Base-by-base conservation (phyloP, 192 early-diverging fungal genomes). In the Coemansia sp. region DNA sequence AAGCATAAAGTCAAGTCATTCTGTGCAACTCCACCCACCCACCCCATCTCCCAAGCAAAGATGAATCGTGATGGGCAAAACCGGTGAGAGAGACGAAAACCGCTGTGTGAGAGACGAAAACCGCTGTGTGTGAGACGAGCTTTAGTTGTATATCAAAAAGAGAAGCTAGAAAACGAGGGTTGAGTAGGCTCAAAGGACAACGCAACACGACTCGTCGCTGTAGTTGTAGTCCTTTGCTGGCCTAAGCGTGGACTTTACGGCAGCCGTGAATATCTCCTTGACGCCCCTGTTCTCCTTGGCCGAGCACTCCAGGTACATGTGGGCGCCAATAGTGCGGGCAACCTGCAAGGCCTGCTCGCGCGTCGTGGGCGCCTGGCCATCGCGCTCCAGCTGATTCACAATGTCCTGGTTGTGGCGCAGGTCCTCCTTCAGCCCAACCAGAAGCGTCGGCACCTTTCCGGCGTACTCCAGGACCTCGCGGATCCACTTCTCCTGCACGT, bases 241-340 rank as follows among this genome's bases (percentile, higher is more conserved):
- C 65, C 74, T 65, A 8, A 74, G 55, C 45, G 72, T 73, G 38
- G 46, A 64, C 24, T 69, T 48, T 24, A 78, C 49, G n/a, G 94
- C 93, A 58, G 87, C 81, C 68, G 90, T 90, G 84, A 96, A 96
- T 14, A 94, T 91, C 64, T 94, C 92, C 60, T 82, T 79, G 38
- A 98, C 93, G 73, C 95, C 95, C 41, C 88, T 71, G 51, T 87
- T 87, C 62, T 87, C 87, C 77, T 88, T 90, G 63, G 94, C 94
- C 56, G 91, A 93, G 77, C 95, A 98, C 84, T 98, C 95, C 48
- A 95, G 70, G 75, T 96, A 96, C 70, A 91, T 89, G 76, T 90
- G 89, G 12, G 96, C 96, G 57, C 89, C 87, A 78, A 98, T 94
- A 52, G 87, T 86, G 52, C 89, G 86, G 23, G 95, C 94, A 52